Conservation (phyloP, 2,329 filamentous ascomycete species). For the Phyllosticta citriasiana region DNA sequence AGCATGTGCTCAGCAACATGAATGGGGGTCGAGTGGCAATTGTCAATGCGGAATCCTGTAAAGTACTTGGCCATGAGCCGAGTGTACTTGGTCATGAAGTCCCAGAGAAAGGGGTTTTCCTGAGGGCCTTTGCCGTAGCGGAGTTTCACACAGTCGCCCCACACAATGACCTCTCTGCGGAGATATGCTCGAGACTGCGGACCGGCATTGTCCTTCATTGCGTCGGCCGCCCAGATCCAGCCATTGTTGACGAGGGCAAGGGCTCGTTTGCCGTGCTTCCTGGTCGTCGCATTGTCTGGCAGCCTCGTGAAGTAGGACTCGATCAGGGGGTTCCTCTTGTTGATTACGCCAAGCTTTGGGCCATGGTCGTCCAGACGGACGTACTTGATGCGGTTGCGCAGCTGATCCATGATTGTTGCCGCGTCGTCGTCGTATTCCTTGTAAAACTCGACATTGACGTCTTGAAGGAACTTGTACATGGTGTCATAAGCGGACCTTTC, state of each 20-base stretch:
- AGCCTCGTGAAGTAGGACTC: conserved; percentile 93
- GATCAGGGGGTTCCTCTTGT: conserved; percentile 66
- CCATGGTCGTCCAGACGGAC: conserved; percentile 86
- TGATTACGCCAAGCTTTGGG: conserved; percentile 74
- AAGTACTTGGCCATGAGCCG: conserved; percentile 91
- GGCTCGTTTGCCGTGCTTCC: conserved; percentile 64
- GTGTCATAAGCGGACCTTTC: conserved; percentile 44
- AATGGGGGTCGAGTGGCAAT: conserved; percentile 91
- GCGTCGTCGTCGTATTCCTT: conserved; percentile 82
- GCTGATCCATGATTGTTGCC: conserved; percentile 74
- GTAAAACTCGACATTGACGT: conserved; percentile 81
- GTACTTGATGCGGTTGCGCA: conserved; percentile 94
- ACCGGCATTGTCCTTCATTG: conserved; percentile 86
- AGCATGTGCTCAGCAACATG: conserved; percentile 92
- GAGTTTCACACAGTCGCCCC: conserved; percentile 97
- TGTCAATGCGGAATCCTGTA: conserved; percentile 90
- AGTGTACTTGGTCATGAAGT: conserved; percentile 90
- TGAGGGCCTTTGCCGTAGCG: conserved; percentile 71
- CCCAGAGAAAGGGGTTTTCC: conserved; percentile 90
- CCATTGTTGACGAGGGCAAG: conserved; percentile 89
- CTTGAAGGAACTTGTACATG: conserved; percentile 57
- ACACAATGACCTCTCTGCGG: conserved; percentile 91
- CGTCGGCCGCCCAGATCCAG: conserved; percentile 98
- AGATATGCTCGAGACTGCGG: conserved; percentile 85
- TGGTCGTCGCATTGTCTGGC: conserved; percentile 66